Base-by-base conservation (phyloP, 2,329 filamentous ascomycete species). In the Cercospora sp. region DNA sequence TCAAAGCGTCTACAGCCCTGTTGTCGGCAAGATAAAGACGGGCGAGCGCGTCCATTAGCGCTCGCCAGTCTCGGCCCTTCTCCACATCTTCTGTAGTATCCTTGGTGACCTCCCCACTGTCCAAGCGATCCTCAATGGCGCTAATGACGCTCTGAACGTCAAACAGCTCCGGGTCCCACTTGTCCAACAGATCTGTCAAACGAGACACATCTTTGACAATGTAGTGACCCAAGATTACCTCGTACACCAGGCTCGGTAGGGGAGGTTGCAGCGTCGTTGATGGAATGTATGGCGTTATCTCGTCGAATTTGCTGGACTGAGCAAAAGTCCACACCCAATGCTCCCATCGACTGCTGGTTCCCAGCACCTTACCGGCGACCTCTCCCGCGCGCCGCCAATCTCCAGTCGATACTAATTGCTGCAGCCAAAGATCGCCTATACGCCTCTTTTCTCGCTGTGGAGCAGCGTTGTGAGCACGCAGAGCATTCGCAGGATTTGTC, bases 291-390 rank as follows among this genome's bases (percentile, higher is more conserved):
- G 91, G 86, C 5, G 91, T 91, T 69, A 99, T 97, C 73, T 97
- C 94, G 77, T 97, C 92, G 74, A 97, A 93, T 75, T 89, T 93
- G 71, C 92, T 87, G 2, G 91, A 91, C 48, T 93, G 90, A 7
- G 93, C 92, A 80, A 99, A 99, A 0, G 88, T 90, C 88, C 91
- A 96, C 5, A 96, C 91, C 93, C 94, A 98, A 75, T 96, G 92
- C 80, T 98, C 94, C 95, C 95, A 99, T 73, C 90, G 85, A 59
- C 90, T 85, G 0, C 93, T 88, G 1, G 90, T 92, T 53, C 89
- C 89, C 1, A 99, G 84, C 0, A 97, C 94, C 75, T 90, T 93
- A 13, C 90, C 91, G 67, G 93, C 94, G 3, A 96, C 85, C 74
- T 90, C 85, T 0, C 93, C 94, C 5, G 95, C 95, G 66, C 86